Evolutionary conservation across 192 early-diverging fungal species (phyloP).

Genomic region (Dispira simplex): DNA sequence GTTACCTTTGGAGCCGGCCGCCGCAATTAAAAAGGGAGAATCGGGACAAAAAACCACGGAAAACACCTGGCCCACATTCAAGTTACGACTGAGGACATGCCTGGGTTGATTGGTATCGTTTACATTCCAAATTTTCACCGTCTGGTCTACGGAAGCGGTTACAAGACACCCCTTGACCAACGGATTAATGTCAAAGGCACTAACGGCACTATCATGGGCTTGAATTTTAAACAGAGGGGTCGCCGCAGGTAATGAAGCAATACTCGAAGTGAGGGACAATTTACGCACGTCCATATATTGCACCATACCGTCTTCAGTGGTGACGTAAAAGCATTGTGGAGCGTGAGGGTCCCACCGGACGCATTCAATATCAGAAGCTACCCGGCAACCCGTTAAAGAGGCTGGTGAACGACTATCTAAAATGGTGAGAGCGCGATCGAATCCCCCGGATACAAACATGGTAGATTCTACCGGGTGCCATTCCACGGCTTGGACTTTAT

Average conservation of each 20-base stretch:
- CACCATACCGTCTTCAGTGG: conserved; percentile 85
- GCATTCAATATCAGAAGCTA: conserved; percentile 80
- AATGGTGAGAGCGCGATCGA: conserved; percentile 74
- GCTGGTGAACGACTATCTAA: conserved; percentile 86
- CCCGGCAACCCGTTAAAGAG: conserved; percentile 44
- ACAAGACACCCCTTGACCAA: conserved; percentile 67
- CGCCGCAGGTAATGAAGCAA: background rate
- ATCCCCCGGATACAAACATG: conserved; percentile 78
- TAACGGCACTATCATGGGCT: conserved; percentile 85
- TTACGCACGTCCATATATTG: conserved; percentile 74
- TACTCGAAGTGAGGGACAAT: conserved; percentile 16
- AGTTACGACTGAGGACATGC: conserved; percentile 74
- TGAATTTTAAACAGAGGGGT: conserved; percentile 73
- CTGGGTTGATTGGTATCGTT: conserved; percentile 47
- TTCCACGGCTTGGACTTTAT: conserved; percentile 79
- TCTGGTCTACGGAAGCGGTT: conserved; percentile 82
- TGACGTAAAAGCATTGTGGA: conserved; percentile 60
- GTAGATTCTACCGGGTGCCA: conserved; percentile 87
- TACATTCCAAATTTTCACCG: conserved; percentile 89
- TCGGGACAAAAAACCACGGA: conserved; percentile 77
- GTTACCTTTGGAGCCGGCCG: conserved; percentile 81
- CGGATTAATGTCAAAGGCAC: conserved; percentile 73
- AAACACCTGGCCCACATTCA: conserved; percentile 79
- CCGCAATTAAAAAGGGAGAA: conserved; percentile 75
- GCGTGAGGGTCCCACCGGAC: conserved; percentile 84